Percentiles rank a stretch among this genome's conserved stretches.
These are phyloP conservation scores for Chaetomium strumarium DNA, from an alignment of 2,329 filamentous ascomycete species.

Conservation along the genomic window DNA sequence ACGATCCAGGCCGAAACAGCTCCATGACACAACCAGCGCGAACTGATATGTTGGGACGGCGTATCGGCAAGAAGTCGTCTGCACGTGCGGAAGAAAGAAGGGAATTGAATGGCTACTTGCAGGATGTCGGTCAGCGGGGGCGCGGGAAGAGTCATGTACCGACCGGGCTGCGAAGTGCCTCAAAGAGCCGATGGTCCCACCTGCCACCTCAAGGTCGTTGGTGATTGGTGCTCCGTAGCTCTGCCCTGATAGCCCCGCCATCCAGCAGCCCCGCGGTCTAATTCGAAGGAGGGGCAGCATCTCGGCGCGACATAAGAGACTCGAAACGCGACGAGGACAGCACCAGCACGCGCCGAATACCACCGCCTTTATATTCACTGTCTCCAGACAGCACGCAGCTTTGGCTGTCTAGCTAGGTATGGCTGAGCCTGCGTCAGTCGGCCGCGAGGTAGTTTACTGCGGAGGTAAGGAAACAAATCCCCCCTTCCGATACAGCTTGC, in stretches of 20 bases:
- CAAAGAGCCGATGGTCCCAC: slow-evolving; percentile 8
- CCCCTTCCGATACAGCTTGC: neutral
- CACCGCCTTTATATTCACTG: neutral
- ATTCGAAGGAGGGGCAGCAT: slow-evolving; percentile 19
- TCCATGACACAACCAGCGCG: too few relatives aligned
- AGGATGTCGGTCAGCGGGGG: too few relatives aligned
- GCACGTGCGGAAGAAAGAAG: too few relatives aligned
- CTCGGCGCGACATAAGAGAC: slow-evolving; percentile 8
- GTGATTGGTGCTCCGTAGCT: slow-evolving; percentile 12
- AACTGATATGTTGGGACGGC: too few relatives aligned
- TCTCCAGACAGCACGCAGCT: neutral
- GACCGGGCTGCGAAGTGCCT: too few relatives aligned
- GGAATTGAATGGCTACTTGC: too few relatives aligned
- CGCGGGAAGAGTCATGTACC: too few relatives aligned
- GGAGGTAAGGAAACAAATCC: slow-evolving; percentile 42
- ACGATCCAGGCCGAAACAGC: too few relatives aligned
- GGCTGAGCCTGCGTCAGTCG: slow-evolving; percentile 51
- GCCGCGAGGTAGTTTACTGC: slow-evolving; percentile 50
- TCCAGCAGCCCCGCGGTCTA: slow-evolving; percentile 20
- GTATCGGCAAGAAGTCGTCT: too few relatives aligned
- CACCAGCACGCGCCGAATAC: slow-evolving; percentile 3
- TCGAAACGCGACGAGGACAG: slow-evolving; percentile 8
- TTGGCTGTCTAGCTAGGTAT: slow-evolving; percentile 32
- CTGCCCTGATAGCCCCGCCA: slow-evolving; percentile 3
- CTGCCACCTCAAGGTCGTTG: neutral